Base-by-base conservation (phyloP, 306 rosid species). In the Datisca glomerata region DNA sequence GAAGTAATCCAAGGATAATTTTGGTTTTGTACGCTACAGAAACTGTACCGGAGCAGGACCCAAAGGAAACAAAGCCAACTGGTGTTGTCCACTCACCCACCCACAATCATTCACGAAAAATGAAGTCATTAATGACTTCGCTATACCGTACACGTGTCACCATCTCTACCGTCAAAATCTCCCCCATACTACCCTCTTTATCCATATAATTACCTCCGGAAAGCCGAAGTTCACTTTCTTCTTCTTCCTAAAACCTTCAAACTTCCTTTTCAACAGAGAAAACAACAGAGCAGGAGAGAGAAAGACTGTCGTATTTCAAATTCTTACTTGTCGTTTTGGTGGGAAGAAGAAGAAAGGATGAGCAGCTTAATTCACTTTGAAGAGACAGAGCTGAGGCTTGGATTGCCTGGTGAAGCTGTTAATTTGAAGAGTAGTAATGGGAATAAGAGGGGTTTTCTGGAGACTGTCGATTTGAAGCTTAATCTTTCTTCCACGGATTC, bases 381-480 rank as follows among this genome's bases (percentile, higher is more conserved):
- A 14, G 33, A 50, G 45, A 50, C 55, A 22, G 55, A 50, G 55
- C 43, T 50, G 8, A 33, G 57, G 2, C 45, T 17, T 2, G 97
- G 97, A 2, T 43, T 89, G 15, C 93, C 97, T 11, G 87, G 94
- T 12, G 83, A 61, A 7, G 28, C 42, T 8, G 19, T 6, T 10
- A 59, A 59, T 3, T 53, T 24, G 15, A 76, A 72, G 35, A 34
- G 53, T 12, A 48, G n/a, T 15, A 55, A 27, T 24, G 87, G 69
- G 6, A 87, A 18, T 17, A 38, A 89, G 70, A 79, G 95, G 55
- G 83, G 81, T 11, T 89, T 89, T 38, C 55, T 75, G 1, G 78
- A 75, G 3, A 69, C 85, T 12, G 76, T 83, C 24, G 97, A 89
- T 74, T 68, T 83, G 80, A 83, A 89, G 75, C 97, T 89, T 43